Conservation (phyloP, 257 asterid genomes). For the Lantana camara region DNA sequence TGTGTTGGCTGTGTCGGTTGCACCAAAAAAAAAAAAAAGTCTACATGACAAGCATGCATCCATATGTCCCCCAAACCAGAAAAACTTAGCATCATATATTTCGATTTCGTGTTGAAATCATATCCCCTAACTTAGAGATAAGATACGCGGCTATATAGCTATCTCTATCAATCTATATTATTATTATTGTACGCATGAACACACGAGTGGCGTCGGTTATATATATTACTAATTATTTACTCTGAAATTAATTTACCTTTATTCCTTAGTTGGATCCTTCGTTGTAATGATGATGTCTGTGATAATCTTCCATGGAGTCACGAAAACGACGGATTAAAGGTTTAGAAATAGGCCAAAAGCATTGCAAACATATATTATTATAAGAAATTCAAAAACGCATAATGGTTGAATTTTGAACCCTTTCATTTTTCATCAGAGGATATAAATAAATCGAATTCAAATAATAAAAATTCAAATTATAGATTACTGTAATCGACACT, state of each 20-base stretch:
- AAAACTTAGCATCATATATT: too few relatives aligned
- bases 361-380: not conserved
- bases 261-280: not conserved
- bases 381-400: not conserved
- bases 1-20: too few relatives aligned
- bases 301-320: not conserved
- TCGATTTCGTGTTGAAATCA: too few relatives aligned
- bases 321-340: too few relatives aligned
- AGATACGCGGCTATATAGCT: slow-evolving; percentile 22
- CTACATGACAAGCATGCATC: too few relatives aligned
- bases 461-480: too few relatives aligned
- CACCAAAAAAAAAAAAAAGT: too few relatives aligned
- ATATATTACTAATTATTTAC: too few relatives aligned
- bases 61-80: too few relatives aligned
- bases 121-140: not conserved
- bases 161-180: not conserved
- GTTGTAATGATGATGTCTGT: not conserved
- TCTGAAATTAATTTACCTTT: not conserved
- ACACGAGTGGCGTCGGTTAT: not conserved
- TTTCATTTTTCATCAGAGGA: not conserved
- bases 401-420: too few relatives aligned
- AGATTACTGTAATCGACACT: too few relatives aligned
- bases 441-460: too few relatives aligned
- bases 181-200: not conserved
- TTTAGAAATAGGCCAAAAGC: not conserved